These are phyloP conservation scores for Adansonia rubrostipa DNA, from an alignment of 441 rosid genomes.

Conservation along the genomic window DNA sequence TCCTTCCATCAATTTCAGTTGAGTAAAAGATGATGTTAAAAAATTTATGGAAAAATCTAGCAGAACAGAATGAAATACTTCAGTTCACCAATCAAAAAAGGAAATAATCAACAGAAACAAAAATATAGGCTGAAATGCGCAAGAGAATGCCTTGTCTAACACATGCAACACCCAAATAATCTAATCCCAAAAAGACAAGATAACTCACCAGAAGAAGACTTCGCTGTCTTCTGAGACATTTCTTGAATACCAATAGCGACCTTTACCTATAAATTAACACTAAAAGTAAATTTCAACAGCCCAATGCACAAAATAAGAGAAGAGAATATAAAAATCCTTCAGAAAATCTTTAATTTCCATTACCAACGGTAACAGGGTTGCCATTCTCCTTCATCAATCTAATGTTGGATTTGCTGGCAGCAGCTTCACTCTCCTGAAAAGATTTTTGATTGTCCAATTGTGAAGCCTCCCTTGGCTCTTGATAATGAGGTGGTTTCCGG, in stretches of 20 bases:
- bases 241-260: conserved; percentile 36
- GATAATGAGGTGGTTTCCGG: conserved; percentile 52
- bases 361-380: conserved; percentile 39
- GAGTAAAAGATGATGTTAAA: not conserved
- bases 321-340: conserved; percentile 21
- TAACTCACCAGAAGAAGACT: conserved; percentile 61
- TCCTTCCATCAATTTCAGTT: too few species aligned
- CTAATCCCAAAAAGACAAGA: not conserved
- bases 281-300: conserved; percentile 26
- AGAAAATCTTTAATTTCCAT: conserved; percentile 68
- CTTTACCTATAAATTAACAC: conserved; percentile 49
- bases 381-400: conserved; percentile 45
- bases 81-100: not conserved
- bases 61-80: conserved; percentile 7
- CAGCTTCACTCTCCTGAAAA: conserved; percentile 40
- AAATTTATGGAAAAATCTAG: not conserved
- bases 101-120: not conserved
- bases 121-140: not conserved
- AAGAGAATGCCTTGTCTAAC: not conserved
- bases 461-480: conserved; percentile 47
- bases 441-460: conserved; percentile 48
- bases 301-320: conserved; percentile 11
- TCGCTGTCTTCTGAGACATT: conserved; percentile 47
- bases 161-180: not conserved
- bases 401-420: conserved; percentile 37